Percentiles rank a stretch among this genome's conserved stretches.
These are phyloP conservation scores for Plasmodium reichenowi DNA, from an alignment of 169 alveolate species.

Conservation along the genomic window DNA sequence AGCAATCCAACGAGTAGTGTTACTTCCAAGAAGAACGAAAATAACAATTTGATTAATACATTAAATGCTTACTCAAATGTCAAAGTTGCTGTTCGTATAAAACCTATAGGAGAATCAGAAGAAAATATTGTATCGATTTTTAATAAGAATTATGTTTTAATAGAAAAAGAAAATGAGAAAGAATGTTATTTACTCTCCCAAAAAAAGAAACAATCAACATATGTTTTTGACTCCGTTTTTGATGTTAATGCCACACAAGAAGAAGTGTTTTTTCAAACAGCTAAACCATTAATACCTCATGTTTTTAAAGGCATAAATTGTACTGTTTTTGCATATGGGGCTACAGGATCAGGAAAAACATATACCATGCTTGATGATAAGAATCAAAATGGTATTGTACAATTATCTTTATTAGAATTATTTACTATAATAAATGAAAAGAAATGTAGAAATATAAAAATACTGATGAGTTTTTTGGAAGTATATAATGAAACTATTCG, in stretches of 20 bases:
- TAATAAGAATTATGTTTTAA: conserved; percentile 69
- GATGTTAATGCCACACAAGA: conserved; percentile 90
- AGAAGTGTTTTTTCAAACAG: conserved; percentile 90
- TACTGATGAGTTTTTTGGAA: conserved; percentile 93
- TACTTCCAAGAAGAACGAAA: conserved; percentile 1
- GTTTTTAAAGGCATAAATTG: conserved; percentile 94
- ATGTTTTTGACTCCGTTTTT: conserved; percentile 94
- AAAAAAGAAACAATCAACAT: conserved; percentile 86
- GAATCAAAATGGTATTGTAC: conserved; percentile 93
- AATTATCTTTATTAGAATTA: conserved; percentile 91
- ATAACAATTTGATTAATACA: conserved; percentile 33
- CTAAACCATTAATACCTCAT: conserved; percentile 90
- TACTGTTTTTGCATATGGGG: conserved; percentile 98
- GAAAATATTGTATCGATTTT: conserved; percentile 72
- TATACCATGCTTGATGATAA: conserved; percentile 97
- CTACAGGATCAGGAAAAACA: conserved; percentile 99
- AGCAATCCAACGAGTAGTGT: background rate
- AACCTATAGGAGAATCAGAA: conserved; percentile 52
- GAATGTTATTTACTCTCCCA: conserved; percentile 85
- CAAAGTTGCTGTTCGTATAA: conserved; percentile 74
- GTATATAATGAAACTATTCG: conserved; percentile 96
- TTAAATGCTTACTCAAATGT: conserved; percentile 70
- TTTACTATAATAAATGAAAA: conserved; percentile 83
- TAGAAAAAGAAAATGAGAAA: conserved; percentile 73
- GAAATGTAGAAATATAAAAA: conserved; percentile 73